Percentiles rank a stretch among this genome's conserved stretches.
Conservation (phyloP, 441 rosid genomes). For the Aleurites moluccanus region DNA sequence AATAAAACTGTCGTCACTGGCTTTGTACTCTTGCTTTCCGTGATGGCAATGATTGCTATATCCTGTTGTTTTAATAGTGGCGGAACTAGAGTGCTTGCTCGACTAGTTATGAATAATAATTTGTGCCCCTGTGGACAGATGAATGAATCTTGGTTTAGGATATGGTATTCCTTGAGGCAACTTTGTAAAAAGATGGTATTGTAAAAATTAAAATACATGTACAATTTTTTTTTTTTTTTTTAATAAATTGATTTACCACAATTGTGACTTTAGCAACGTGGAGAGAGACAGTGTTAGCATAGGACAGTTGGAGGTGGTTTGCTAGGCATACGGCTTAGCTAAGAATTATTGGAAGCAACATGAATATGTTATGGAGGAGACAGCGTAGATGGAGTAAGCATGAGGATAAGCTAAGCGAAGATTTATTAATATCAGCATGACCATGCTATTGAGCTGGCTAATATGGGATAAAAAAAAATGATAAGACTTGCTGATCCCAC, state of each 20-base stretch:
- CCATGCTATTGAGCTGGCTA: slow-evolving; percentile 13
- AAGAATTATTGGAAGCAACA: neutral
- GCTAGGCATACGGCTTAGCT: slow-evolving; percentile 4
- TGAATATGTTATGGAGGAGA: slow-evolving; percentile 14
- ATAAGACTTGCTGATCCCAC: slow-evolving; percentile 1
- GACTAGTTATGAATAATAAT: neutral
- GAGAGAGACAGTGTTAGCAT: neutral
- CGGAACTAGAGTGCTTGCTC: neutral
- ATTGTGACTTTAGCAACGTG: neutral
- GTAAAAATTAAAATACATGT: neutral
- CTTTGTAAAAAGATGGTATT: neutral
- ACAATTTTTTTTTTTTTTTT: neutral
- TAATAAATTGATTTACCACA: neutral
- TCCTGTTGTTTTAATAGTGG: neutral
- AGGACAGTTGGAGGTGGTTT: slow-evolving; percentile 4
- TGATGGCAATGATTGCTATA: neutral
- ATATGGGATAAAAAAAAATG: neutral
- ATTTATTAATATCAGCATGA: neutral
- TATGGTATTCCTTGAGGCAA: neutral
- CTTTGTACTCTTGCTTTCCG: neutral
- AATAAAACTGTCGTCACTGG: too few relatives aligned
- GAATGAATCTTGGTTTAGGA: neutral
- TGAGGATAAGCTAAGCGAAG: slow-evolving; percentile 5
- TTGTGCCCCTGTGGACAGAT: neutral
- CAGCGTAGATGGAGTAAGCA: too few relatives aligned